Base-by-base conservation (phyloP, 2,329 filamentous ascomycete species). In the Neospermospora avenae region DNA sequence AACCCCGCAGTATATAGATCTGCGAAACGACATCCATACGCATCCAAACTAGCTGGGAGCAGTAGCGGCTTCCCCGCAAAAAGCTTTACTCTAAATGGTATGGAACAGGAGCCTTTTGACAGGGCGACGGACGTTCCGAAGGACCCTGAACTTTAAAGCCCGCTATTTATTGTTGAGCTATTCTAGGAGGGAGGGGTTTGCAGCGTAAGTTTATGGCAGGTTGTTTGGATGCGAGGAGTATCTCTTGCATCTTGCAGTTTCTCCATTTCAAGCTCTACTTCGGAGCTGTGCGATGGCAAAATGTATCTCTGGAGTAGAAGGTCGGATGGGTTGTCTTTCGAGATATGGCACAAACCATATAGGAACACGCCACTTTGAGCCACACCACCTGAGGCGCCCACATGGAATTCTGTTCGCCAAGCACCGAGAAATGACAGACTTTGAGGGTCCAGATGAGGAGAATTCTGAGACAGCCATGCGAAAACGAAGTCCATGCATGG, bases 1-100 rank as follows among this genome's bases (percentile, higher is more conserved):
- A 31, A 31, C 28, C 28, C 28, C 28, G 28, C 28, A 31, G 28
- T 31, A 31, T 6, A 5, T 31, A 31, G 28, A 31, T 31, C 28
- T 31, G 6, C 28, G 11, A 31, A 3, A 31, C 28, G 6, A 1
- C 28, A 31, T 6, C 11, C 28, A 31, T 10, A 31, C 28, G 28
- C 28, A 10, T 37, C 39, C 52, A 51, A 22, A 48, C 34, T 46
- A 45, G 57, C 34, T 28, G 48, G 31, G 24, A 14, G 20, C 14
- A 42, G 22, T 22, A 55, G 48, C 22, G 48, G 34, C 25, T 63
- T 61, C 62, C 59, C 62, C 62, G 58, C 57, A 61, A 60, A 45
- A 24, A 51, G 59, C 59, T 57, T 55, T 46, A 20, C 46, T 56
- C 10, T 41, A 54, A 48, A 25, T 37, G 45, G 53, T 48, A 14